Percentiles rank a stretch among this genome's conserved stretches.
Conservation (phyloP, 1,139 yeast genomes). For the Blastobotrys apis region DNA sequence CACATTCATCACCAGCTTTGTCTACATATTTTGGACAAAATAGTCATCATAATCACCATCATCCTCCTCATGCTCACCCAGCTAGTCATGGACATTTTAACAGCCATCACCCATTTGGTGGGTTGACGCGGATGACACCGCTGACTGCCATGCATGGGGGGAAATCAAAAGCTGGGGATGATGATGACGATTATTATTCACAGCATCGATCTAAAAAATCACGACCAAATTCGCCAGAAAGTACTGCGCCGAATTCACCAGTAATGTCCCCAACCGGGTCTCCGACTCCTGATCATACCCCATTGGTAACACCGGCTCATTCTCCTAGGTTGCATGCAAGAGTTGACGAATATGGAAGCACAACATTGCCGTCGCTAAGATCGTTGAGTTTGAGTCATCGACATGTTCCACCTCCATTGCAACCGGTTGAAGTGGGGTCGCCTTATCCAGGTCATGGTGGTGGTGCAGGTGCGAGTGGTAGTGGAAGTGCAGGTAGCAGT, state of each 20-base stretch:
- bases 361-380: constrained; percentile 40
- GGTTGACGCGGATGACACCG: constrained; percentile 55
- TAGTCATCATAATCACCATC: constrained; percentile 17
- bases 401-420: constrained; percentile 36
- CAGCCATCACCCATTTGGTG: constrained; percentile 43
- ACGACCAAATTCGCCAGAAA: constrained; percentile 74
- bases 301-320: constrained; percentile 56
- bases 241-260: constrained; percentile 60
- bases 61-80: constrained; percentile 28
- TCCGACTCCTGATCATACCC: constrained; percentile 53
- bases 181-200: constrained; percentile 48
- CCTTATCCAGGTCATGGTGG: constrained; percentile 11
- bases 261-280: constrained; percentile 38
- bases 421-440: constrained; percentile 33
- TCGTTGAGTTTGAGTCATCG: constrained; percentile 34
- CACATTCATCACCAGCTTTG: constrained; percentile 61
- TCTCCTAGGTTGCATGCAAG: constrained; percentile 48
- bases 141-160: constrained; percentile 35
- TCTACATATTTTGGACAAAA: constrained; percentile 48
- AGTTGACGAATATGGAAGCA: constrained; percentile 27
- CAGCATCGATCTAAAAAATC: constrained; percentile 57
- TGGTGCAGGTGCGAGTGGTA: neutral
- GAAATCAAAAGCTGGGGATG: constrained; percentile 26
- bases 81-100: constrained; percentile 27
- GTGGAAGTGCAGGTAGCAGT: neutral